These are phyloP conservation scores for Bodo saltans DNA, from an alignment of 78 protist species.

Conservation along the genomic window DNA sequence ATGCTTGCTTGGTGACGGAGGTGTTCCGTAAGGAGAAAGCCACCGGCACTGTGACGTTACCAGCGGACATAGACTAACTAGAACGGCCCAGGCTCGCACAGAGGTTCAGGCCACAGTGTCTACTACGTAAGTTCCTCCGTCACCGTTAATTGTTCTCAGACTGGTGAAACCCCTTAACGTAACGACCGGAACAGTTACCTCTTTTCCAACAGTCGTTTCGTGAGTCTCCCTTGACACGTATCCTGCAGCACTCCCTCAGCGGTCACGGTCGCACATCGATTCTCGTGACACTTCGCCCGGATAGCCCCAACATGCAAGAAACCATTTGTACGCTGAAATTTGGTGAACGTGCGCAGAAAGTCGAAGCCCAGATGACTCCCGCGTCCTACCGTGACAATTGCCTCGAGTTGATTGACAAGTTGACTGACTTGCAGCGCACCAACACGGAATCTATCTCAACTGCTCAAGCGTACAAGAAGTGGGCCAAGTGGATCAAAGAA, in stretches of 20 bases:
- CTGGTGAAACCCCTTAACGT: too few species aligned
- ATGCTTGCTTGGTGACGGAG: slow-evolving; percentile 40
- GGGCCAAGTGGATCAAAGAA: not conserved
- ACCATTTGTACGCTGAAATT: slow-evolving; percentile 17
- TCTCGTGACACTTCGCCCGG: slow-evolving; percentile 11
- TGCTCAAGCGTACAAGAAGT: not conserved
- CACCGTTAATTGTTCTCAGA: too few species aligned
- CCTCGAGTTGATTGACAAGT: not conserved
- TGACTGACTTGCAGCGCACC: not conserved
- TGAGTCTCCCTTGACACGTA: slow-evolving; percentile 35
- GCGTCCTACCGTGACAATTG: not conserved
- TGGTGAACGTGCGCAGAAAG: slow-evolving; percentile 20
- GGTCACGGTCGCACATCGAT: slow-evolving; percentile 14
- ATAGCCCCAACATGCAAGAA: not conserved
- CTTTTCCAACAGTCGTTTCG: too few species aligned
- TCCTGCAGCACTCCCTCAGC: slow-evolving; percentile 18
- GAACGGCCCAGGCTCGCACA: too few species aligned
- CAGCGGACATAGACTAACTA: too few species aligned
- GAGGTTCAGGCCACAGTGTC: too few species aligned
- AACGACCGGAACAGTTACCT: not conserved
- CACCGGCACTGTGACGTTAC: not conserved
- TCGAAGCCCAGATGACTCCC: slow-evolving; percentile 2
- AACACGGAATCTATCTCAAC: not conserved
- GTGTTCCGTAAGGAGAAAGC: not conserved
- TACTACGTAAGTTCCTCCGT: too few species aligned